These are phyloP conservation scores for Torulaspora franciscae DNA, from an alignment of 805 yeast genomes.

Conservation along the genomic window DNA sequence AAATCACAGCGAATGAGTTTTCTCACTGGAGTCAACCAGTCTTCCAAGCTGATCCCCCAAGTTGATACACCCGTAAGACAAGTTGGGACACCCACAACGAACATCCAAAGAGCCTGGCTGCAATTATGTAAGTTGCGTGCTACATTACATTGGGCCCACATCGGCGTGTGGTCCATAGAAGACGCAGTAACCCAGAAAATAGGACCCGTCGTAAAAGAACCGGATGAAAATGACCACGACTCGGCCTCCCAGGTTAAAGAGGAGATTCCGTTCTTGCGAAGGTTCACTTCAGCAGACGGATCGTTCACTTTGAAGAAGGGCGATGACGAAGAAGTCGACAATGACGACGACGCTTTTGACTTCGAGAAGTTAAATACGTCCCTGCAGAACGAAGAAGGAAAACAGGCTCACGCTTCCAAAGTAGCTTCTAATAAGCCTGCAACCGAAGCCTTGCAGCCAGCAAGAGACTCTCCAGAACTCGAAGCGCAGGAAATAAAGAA, in stretches of 20 bases:
- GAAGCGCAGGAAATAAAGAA: no score
- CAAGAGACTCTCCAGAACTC: no score
- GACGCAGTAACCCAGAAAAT: conserved; percentile 25
- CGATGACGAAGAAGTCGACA: conserved; percentile 8
- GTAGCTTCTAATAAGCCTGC: no score
- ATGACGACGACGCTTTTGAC: conserved; percentile 21
- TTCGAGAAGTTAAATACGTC: conserved; percentile 17
- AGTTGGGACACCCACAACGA: conserved; percentile 31
- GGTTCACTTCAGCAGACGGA: conserved; percentile 1
- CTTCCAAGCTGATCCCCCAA: conserved; percentile 15
- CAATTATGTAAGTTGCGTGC: conserved; percentile 60
- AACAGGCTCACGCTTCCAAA: no score
- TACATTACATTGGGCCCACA: conserved; percentile 76
- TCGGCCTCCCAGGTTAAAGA: not conserved
- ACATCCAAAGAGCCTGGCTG: conserved; percentile 53
- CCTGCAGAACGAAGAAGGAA: not conserved
- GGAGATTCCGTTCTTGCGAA: not conserved
- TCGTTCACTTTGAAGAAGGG: conserved; percentile 6
- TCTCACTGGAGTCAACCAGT: conserved; percentile 22
- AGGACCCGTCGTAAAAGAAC: conserved; percentile 22
- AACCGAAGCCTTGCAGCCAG: no score
- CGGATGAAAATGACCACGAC: conserved; percentile 7
- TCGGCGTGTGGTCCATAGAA: conserved; percentile 69
- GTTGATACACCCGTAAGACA: conserved; percentile 16
- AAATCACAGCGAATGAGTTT: conserved; percentile 28